Conservation (phyloP, 345 rosid species). For the Sisymbrium altissimum region DNA sequence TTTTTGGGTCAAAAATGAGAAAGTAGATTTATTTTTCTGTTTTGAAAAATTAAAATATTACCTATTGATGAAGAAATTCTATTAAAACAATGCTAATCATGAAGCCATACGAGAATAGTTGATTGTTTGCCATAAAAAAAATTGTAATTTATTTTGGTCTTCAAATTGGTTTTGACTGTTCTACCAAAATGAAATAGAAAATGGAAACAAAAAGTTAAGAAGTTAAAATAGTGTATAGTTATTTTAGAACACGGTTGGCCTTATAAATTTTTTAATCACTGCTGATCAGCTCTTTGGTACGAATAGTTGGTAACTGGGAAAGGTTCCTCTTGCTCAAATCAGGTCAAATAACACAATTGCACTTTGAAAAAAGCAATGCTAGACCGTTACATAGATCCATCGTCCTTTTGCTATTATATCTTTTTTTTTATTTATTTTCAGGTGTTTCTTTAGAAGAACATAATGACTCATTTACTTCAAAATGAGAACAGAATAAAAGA, state of each 20-base stretch:
- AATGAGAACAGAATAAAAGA: not conserved
- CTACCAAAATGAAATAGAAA: not conserved
- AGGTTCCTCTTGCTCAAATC: not conserved
- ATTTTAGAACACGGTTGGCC: not conserved
- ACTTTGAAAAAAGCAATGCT: not conserved
- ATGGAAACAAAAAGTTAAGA: not conserved
- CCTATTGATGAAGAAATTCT: not conserved
- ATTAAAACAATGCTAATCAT: not conserved
- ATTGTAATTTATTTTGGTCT: not conserved
- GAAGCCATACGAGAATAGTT: not conserved
- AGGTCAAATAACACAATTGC: slow-evolving; percentile 3
- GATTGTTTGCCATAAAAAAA: not conserved
- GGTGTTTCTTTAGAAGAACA: not conserved
- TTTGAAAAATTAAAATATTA: not conserved
- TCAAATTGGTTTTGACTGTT: not conserved
- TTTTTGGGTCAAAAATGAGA: not conserved
- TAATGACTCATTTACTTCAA: not conserved
- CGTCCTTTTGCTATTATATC: not conserved
- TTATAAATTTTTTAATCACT: not conserved
- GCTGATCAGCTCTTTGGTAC: not conserved
- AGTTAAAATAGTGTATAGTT: not conserved
- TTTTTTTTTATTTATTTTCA: not conserved
- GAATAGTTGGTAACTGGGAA: not conserved
- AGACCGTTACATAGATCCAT: slow-evolving; percentile 15
- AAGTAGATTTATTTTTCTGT: not conserved